Percentiles rank a stretch among this genome's conserved stretches.
phyloP scores from a whole-genome alignment of 192 early-diverging fungal genomes.

The Ambispora gerdemannii region DNA sequence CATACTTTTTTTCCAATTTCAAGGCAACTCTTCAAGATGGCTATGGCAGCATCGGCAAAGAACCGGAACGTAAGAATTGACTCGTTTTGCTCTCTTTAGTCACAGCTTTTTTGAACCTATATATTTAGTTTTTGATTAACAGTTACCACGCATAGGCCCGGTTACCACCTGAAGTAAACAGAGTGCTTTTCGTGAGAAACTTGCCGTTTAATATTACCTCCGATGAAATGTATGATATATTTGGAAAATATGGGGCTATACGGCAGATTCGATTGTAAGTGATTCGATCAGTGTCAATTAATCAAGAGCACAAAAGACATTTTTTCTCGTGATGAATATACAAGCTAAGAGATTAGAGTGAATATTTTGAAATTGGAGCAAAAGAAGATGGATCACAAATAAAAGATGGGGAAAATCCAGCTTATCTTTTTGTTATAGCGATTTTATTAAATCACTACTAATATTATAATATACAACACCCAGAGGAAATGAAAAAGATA shows the following conservation, averaged over 20 bases:
- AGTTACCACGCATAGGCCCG: too few relatives aligned
- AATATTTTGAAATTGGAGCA: too few relatives aligned
- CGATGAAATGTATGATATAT: constrained; percentile 97
- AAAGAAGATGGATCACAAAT: too few relatives aligned
- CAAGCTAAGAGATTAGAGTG: too few relatives aligned
- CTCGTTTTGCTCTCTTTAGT: background rate
- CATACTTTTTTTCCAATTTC: too few relatives aligned
- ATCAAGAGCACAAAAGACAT: too few relatives aligned
- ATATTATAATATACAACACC: constrained; percentile 29
- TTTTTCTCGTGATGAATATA: too few relatives aligned
- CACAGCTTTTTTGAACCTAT: background rate
- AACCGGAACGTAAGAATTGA: constrained; percentile 25
- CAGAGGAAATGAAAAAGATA: constrained; percentile 75
- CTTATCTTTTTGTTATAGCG: too few relatives aligned
- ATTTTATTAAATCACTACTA: too few relatives aligned
- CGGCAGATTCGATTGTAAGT: constrained; percentile 81
- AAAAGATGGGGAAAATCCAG: too few relatives aligned
- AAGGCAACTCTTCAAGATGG: too few relatives aligned
- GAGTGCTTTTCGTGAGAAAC: constrained; percentile 89
- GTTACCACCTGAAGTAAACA: constrained; percentile 91
- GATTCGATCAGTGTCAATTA: background rate
- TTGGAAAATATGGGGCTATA: constrained; percentile 94
- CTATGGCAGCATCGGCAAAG: constrained; percentile 27
- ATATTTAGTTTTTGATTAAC: background rate
- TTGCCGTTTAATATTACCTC: constrained; percentile 94